These are phyloP conservation scores for Yarrowia osloensis DNA, from an alignment of 805 yeast species.

Conservation along the genomic window DNA sequence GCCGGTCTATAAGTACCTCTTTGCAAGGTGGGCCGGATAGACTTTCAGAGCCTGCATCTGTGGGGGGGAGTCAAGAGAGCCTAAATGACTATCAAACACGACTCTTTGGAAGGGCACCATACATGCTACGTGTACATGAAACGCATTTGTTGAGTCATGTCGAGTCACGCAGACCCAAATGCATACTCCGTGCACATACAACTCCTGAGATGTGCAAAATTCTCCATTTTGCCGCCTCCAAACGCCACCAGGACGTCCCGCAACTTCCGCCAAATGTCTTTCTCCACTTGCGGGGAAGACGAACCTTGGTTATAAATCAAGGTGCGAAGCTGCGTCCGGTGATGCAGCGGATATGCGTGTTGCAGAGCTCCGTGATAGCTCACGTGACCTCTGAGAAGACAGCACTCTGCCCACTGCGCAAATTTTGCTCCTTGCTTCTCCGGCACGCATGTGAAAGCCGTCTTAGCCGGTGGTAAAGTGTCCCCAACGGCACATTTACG, in stretches of 20 bases:
- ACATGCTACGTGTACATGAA: no score
- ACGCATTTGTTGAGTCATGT: background rate
- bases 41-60: no score
- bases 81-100: no score
- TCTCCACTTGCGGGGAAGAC: background rate
- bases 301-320: conserved; percentile 4
- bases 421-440: background rate
- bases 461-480: no score
- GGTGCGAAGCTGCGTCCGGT: conserved; percentile 11
- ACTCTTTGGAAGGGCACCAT: no score
- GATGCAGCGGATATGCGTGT: background rate
- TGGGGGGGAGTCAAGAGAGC: no score
- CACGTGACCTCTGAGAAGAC: no score
- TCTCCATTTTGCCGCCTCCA: background rate
- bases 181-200: background rate
- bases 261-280: background rate
- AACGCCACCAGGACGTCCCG: background rate
- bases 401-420: background rate
- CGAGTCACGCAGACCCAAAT: background rate
- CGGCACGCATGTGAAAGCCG: no score
- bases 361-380: no score
- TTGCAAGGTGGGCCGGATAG: no score
- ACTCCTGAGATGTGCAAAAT: background rate
- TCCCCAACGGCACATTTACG: no score
- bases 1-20: no score